phyloP scores from a whole-genome alignment of 2,329 filamentous ascomycete species.

The Aspergillus sp. region DNA sequence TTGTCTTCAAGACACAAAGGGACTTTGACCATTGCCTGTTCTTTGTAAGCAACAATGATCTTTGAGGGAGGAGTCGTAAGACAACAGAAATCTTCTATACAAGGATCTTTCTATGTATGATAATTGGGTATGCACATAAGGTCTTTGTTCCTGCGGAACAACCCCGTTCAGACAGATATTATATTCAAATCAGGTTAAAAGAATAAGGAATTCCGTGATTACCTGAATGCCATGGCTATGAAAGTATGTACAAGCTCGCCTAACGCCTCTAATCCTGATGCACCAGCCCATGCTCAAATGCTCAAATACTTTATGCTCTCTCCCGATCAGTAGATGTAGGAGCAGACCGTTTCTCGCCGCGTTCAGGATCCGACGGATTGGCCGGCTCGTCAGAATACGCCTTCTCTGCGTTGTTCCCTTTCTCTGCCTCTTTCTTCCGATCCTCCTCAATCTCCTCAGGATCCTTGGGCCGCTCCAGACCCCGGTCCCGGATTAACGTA shows the following conservation, averaged over 20 bases:
- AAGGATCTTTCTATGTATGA: too few relatives aligned
- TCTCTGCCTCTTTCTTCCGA: constrained; percentile 28
- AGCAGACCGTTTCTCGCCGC: not conserved
- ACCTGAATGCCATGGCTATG: not conserved
- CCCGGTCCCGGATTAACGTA: constrained; percentile 51
- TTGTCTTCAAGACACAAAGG: too few relatives aligned
- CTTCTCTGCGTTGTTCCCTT: constrained; percentile 1
- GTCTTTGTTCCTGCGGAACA: too few relatives aligned
- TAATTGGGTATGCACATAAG: too few relatives aligned
- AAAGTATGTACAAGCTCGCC: not conserved
- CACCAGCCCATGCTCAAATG: not conserved
- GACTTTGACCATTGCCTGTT: too few relatives aligned
- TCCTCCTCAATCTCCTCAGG: constrained; percentile 24
- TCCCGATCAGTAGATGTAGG: not conserved
- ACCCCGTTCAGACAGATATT: not conserved
- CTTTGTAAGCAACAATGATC: too few relatives aligned
- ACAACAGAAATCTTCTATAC: too few relatives aligned
- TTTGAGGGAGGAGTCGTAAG: too few relatives aligned
- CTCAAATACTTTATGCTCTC: not conserved
- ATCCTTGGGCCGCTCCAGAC: constrained; percentile 40
- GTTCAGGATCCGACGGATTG: not conserved
- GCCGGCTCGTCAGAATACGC: not conserved
- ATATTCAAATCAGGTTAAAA: not conserved
- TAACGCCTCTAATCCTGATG: not conserved
- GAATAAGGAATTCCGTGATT: not conserved